Conservation (phyloP, 495 filamentous ascomycete species). For the Tuber microsphaerosporum region DNA sequence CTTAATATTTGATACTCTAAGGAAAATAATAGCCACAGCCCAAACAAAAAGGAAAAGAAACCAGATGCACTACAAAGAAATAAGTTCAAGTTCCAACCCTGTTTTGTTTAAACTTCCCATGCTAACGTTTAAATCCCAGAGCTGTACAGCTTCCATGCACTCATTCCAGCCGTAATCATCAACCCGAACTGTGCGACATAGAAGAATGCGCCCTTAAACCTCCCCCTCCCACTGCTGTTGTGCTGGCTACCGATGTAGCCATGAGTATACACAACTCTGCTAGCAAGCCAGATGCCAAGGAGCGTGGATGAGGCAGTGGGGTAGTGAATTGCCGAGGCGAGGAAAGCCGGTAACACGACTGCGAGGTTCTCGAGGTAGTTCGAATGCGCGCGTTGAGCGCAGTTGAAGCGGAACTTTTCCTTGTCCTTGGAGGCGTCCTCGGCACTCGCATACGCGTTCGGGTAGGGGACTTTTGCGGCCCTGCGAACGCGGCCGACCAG, state of each 20-base stretch:
- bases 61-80: background rate
- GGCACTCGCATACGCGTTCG: conserved; percentile 57
- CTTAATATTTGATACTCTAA: background rate
- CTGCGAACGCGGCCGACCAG: conserved; percentile 49
- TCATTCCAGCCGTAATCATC: conserved; percentile 44
- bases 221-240: conserved; percentile 48
- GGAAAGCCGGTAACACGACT: conserved; percentile 54
- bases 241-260: conserved; percentile 53
- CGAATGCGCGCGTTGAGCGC: conserved; percentile 63
- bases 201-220: conserved; percentile 44
- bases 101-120: background rate
- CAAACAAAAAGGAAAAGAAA: background rate
- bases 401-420: conserved; percentile 49
- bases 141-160: conserved; percentile 6
- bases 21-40: background rate
- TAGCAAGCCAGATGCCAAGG: conserved; percentile 53
- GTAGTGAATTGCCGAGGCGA: conserved; percentile 46
- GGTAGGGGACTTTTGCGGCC: conserved; percentile 54
- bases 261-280: conserved; percentile 51
- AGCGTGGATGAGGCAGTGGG: conserved; percentile 51
- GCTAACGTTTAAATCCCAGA: background rate
- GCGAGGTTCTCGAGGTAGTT: conserved; percentile 64
- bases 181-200: conserved; percentile 47
- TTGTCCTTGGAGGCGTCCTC: conserved; percentile 54
- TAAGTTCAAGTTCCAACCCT: background rate